Evolutionary conservation across 2,329 filamentous ascomycete genomes (phyloP).

Genomic region (Trichoderma koningiopsis): DNA sequence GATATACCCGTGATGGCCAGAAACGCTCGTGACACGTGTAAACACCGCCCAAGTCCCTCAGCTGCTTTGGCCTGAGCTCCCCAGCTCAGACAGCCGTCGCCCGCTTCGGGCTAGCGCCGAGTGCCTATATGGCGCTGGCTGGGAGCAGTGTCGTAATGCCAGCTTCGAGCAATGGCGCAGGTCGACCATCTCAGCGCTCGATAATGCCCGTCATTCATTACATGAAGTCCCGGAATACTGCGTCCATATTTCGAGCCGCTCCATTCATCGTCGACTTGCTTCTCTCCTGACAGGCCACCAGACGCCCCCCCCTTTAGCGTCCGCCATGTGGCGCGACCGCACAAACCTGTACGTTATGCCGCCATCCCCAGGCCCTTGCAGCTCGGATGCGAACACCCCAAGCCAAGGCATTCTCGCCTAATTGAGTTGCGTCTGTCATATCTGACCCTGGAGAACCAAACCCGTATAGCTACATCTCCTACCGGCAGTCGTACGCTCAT

Average conservation of each 20-base stretch:
- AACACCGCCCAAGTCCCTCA: neutral
- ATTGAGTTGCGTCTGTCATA: slow-evolving; percentile 23
- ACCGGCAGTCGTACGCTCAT: slow-evolving; percentile 96
- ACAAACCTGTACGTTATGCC: slow-evolving; percentile 80
- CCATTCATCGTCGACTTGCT: slow-evolving; percentile 10
- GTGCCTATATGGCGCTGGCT: neutral
- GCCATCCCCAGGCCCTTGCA: neutral
- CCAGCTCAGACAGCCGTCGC: neutral
- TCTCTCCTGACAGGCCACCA: slow-evolving; percentile 33
- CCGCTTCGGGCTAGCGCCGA: slow-evolving; percentile 6
- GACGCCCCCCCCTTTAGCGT: slow-evolving; percentile 42
- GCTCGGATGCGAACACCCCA: neutral
- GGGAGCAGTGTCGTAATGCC: slow-evolving; percentile 24
- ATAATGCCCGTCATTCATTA: slow-evolving; percentile 15
- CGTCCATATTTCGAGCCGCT: slow-evolving; percentile 21
- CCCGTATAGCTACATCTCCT: slow-evolving; percentile 87
- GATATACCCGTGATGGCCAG: neutral
- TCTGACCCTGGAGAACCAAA: neutral
- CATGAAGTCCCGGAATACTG: slow-evolving; percentile 29
- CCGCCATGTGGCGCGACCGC: slow-evolving; percentile 97
- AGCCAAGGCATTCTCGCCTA: neutral
- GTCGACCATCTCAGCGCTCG: slow-evolving; percentile 1
- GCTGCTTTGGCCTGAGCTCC: slow-evolving; percentile 7
- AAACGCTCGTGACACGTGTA: slow-evolving; percentile 14
- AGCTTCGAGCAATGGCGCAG: slow-evolving; percentile 16